phyloP scores from a whole-genome alignment of 148 eudicot genomes.

The Cornus controversa region DNA sequence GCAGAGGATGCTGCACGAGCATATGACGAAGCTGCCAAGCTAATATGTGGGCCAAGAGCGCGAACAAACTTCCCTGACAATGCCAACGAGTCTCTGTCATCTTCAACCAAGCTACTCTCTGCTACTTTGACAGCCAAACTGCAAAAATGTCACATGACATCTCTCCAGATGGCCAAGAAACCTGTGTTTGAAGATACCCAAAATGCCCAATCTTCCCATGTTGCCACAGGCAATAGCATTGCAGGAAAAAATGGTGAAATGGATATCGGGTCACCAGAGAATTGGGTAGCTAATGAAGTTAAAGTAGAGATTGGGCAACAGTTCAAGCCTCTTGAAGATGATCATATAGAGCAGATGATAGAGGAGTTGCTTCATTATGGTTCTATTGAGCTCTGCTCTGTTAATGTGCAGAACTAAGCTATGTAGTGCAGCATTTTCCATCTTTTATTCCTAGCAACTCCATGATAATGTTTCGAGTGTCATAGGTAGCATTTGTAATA shows the following conservation, averaged over 20 bases:
- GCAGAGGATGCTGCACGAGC: slow-evolving; percentile 80
- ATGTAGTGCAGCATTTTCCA: slow-evolving; percentile 1
- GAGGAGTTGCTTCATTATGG: slow-evolving; percentile 77
- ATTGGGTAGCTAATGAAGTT: slow-evolving; percentile 20
- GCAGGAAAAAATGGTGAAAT: slow-evolving; percentile 15
- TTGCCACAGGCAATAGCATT: not conserved
- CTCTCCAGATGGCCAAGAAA: slow-evolving; percentile 40
- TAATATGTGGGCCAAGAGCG: slow-evolving; percentile 60
- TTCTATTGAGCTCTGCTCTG: slow-evolving; percentile 61
- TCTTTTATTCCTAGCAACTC: not conserved
- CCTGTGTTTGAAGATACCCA: not conserved
- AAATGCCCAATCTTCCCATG: slow-evolving; percentile 12
- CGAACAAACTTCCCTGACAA: slow-evolving; percentile 48
- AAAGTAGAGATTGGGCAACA: slow-evolving; percentile 30
- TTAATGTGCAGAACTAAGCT: slow-evolving; percentile 25
- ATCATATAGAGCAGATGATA: slow-evolving; percentile 91
- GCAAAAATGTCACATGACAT: slow-evolving; percentile 55
- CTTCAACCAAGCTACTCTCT: slow-evolving; percentile 42
- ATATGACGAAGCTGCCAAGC: slow-evolving; percentile 69
- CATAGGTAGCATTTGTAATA: not conserved
- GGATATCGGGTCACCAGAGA: slow-evolving; percentile 9
- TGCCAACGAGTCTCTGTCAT: slow-evolving; percentile 23
- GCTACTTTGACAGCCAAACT: slow-evolving; percentile 57
- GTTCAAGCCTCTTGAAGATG: slow-evolving; percentile 57
- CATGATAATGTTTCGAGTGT: not conserved